Conservation (phyloP, 2,329 filamentous ascomycete species). For the Nothophaeocryptopus gaeumannii region DNA sequence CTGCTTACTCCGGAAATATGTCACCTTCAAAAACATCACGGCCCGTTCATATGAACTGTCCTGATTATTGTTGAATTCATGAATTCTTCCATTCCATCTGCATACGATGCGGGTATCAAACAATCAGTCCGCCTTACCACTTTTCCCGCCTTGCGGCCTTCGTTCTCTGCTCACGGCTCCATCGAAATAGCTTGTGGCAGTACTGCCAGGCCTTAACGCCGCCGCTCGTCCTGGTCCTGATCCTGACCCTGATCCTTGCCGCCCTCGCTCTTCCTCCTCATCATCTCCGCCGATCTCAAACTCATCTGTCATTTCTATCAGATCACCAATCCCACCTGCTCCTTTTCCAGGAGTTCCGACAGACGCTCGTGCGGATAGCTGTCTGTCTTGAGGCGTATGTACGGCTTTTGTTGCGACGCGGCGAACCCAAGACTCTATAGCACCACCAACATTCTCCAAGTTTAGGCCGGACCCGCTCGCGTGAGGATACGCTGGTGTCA, state of each 20-base stretch:
- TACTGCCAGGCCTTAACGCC: conserved; percentile 18
- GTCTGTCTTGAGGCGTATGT: conserved; percentile 11
- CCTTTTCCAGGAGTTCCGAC: conserved; percentile 33
- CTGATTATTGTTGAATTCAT: too few relatives aligned
- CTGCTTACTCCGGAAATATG: too few relatives aligned
- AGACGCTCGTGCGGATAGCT: conserved; percentile 26
- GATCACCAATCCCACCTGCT: conserved; percentile 55
- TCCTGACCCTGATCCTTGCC: conserved; percentile 29
- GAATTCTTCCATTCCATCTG: too few relatives aligned
- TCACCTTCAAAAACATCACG: too few relatives aligned
- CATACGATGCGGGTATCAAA: background rate
- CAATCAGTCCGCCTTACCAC: conserved; percentile 33
- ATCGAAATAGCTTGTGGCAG: conserved; percentile 31
- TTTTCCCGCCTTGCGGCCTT: conserved; percentile 22
- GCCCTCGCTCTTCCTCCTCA: conserved; percentile 31
- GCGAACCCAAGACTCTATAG: conserved; percentile 86
- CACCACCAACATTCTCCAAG: conserved; percentile 80
- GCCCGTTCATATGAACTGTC: too few relatives aligned
- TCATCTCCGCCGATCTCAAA: conserved; percentile 42
- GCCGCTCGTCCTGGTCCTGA: conserved; percentile 10
- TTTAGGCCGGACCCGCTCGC: conserved; percentile 36
- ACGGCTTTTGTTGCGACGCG: conserved; percentile 67
- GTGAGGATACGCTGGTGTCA: conserved; percentile 28
- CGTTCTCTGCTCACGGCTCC: conserved; percentile 19
- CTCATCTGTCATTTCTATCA: conserved; percentile 69